Conservation (phyloP, 2,329 filamentous ascomycete species). For the Epicoccum sorghinum region DNA sequence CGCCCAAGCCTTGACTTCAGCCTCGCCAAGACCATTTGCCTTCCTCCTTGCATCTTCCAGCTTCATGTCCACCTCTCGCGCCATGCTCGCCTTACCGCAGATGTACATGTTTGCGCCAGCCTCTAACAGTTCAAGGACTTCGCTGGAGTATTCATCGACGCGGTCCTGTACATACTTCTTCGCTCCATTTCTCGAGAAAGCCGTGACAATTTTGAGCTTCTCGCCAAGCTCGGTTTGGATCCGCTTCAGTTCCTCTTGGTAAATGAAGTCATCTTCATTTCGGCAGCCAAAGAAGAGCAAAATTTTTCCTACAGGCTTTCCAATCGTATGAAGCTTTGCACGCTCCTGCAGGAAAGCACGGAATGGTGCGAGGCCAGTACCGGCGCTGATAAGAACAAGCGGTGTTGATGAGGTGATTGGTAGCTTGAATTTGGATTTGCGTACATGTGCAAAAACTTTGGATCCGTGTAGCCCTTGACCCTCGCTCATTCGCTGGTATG, state of each 20-base stretch:
- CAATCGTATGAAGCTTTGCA: slow-evolving; percentile 39
- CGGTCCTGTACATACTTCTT: slow-evolving; percentile 51
- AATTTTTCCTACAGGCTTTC: slow-evolving; percentile 38
- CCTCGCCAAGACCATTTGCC: slow-evolving; percentile 48
- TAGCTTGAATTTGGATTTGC: slow-evolving; percentile 55
- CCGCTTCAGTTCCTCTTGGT: slow-evolving; percentile 33
- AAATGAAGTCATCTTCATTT: slow-evolving; percentile 42
- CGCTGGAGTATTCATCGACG: slow-evolving; percentile 35
- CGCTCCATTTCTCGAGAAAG: slow-evolving; percentile 29
- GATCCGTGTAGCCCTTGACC: slow-evolving; percentile 24
- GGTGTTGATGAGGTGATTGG: slow-evolving; percentile 52
- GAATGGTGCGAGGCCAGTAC: slow-evolving; percentile 46
- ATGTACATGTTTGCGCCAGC: slow-evolving; percentile 51
- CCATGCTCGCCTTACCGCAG: slow-evolving; percentile 50
- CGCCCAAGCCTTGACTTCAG: slow-evolving; percentile 53
- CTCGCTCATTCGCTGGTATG: slow-evolving; percentile 18
- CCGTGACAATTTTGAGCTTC: slow-evolving; percentile 32
- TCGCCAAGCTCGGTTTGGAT: slow-evolving; percentile 28
- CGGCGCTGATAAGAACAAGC: slow-evolving; percentile 53
- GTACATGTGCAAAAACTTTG: slow-evolving; percentile 49
- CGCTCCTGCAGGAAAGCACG: slow-evolving; percentile 44
- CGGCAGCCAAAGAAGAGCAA: slow-evolving; percentile 45
- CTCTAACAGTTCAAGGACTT: slow-evolving; percentile 45
- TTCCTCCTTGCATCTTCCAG: slow-evolving; percentile 48
- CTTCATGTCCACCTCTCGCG: slow-evolving; percentile 49